Evolutionary conservation across 306 rosid genomes (phyloP).

Genomic region (Mimosa bimucronata): DNA sequence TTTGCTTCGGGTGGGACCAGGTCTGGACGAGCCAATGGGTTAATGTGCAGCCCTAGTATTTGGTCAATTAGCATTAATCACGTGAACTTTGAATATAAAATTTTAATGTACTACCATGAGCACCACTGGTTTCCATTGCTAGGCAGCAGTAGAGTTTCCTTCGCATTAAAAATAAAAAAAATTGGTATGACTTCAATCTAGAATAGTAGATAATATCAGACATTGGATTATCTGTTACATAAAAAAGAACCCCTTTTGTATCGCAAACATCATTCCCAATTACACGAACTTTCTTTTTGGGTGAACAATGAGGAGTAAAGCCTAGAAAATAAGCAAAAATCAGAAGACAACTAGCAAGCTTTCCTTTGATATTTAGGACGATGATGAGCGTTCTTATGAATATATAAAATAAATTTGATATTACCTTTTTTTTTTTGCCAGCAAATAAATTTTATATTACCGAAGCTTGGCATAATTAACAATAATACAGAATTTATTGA

Average conservation of each 20-base stretch:
- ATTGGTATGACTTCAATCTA: background rate
- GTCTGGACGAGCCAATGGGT: no score
- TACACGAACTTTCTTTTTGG: background rate
- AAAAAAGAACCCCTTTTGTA: background rate
- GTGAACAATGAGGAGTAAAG: background rate
- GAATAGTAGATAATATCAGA: background rate
- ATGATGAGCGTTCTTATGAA: background rate
- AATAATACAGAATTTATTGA: background rate
- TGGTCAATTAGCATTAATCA: background rate
- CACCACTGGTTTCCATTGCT: background rate
- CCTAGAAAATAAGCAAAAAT: background rate
- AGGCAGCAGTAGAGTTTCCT: background rate
- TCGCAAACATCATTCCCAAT: background rate
- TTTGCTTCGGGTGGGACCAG: no score
- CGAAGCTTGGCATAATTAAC: no score
- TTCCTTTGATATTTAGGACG: background rate
- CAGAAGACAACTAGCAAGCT: background rate
- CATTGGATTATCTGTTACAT: background rate
- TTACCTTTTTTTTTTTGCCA: no score
- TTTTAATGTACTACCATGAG: no score
- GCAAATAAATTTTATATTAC: no score
- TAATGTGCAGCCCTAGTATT: no score
- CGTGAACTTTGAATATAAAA: background rate
- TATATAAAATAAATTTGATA: background rate
- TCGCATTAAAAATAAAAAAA: background rate